Conservation (phyloP, 805 yeast species). For the Candida peoriensis region DNA sequence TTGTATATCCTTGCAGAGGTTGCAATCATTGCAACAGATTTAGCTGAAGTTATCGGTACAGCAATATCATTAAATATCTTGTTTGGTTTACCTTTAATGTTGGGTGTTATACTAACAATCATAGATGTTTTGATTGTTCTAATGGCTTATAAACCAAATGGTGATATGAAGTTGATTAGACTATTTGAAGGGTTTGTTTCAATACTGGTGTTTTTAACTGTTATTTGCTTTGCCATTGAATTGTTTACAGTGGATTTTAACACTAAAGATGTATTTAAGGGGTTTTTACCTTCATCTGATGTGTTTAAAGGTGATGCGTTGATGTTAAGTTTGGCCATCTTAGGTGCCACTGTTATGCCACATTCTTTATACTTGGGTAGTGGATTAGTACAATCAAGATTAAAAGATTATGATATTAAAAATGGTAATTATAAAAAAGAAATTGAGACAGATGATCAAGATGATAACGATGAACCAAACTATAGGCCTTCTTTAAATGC, state of each 20-base stretch:
- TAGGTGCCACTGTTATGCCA: slow-evolving; percentile 96
- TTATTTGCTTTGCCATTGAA: slow-evolving; percentile 78
- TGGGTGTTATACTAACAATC: slow-evolving; percentile 82
- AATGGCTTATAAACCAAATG: slow-evolving; percentile 82
- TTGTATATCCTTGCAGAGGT: slow-evolving; percentile 79
- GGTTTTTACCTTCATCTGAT: slow-evolving; percentile 53
- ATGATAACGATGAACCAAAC: slow-evolving; percentile 28
- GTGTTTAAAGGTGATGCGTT: slow-evolving; percentile 61
- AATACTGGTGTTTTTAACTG: slow-evolving; percentile 71
- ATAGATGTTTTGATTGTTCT: slow-evolving; percentile 82
- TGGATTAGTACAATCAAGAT: slow-evolving; percentile 81
- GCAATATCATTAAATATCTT: slow-evolving; percentile 88
- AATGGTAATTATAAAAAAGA: slow-evolving; percentile 51
- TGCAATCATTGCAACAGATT: slow-evolving; percentile 92
- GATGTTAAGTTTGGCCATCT: slow-evolving; percentile 74
- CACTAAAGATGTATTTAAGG: slow-evolving; percentile 59
- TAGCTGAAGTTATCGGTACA: slow-evolving; percentile 97
- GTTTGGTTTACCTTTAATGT: slow-evolving; percentile 69
- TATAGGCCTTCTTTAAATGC: slow-evolving; percentile 83
- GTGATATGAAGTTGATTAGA: slow-evolving; percentile 72
- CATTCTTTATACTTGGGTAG: slow-evolving; percentile 86
- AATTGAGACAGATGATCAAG: slow-evolving; percentile 22
- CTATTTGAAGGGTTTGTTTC: slow-evolving; percentile 81
- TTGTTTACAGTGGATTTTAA: slow-evolving; percentile 59
- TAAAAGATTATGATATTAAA: slow-evolving; percentile 70